Conservation (phyloP, 2,329 filamentous ascomycete genomes). For the Epichloe brachyelytri region DNA sequence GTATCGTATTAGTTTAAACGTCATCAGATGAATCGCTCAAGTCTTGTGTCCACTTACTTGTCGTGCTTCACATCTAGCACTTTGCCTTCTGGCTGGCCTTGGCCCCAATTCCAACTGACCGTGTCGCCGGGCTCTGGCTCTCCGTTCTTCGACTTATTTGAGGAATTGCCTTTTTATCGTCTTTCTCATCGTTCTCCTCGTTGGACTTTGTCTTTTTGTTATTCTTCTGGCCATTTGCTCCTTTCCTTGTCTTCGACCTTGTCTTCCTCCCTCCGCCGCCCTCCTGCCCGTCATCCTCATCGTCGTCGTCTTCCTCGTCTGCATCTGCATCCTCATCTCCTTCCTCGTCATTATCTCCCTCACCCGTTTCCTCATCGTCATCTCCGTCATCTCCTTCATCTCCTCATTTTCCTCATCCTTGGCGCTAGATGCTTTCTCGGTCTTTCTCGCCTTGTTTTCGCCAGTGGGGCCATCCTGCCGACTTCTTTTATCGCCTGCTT, state of each 20-base stretch:
- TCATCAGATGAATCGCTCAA: neutral
- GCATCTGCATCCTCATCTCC: slow-evolving; percentile 2
- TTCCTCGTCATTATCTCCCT: slow-evolving; percentile 1
- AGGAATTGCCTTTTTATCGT: slow-evolving; percentile 5
- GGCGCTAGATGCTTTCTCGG: slow-evolving; percentile 7
- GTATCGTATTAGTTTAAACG: neutral
- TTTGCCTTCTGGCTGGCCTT: slow-evolving; percentile 28
- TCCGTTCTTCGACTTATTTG: slow-evolving; percentile 7
- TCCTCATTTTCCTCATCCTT: neutral
- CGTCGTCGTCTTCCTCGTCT: no score
- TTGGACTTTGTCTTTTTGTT: neutral
- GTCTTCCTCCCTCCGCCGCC: neutral
- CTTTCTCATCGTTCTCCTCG: neutral
- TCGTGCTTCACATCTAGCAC: slow-evolving; percentile 31
- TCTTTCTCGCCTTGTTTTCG: slow-evolving; percentile 21
- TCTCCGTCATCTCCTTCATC: neutral
- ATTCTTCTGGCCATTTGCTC: neutral
- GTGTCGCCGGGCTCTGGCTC: slow-evolving; percentile 27
- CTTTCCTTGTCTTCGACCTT: neutral
- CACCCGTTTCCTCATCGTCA: slow-evolving; percentile 1
- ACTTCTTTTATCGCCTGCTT: slow-evolving; percentile 17
- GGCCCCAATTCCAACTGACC: slow-evolving; percentile 34
- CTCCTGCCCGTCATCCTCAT: neutral
- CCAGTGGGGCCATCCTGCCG: slow-evolving; percentile 11
- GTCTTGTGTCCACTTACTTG: slow-evolving; percentile 18